A percentile compares a stretch with the other conserved stretches of the same genome.
Evolutionary conservation across 2,329 filamentous ascomycete species (phyloP).

Genomic region (Stemphylium beticola): DNA sequence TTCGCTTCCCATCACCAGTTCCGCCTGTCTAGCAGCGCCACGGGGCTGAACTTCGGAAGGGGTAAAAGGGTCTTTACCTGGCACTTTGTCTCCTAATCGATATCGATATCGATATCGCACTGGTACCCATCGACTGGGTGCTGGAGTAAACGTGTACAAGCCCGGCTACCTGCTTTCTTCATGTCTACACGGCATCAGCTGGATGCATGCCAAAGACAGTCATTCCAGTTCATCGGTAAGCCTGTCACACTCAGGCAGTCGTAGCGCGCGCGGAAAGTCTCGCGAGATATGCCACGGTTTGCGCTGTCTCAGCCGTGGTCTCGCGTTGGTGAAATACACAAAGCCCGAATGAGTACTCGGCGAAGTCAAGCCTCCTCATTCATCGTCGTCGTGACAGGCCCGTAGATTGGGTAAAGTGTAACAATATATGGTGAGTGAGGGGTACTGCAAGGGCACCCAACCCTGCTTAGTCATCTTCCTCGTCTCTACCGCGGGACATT

Average conservation of each 20-base stretch:
- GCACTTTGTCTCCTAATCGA: not conserved
- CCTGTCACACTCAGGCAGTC: not conserved
- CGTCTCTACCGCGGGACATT: conserved; percentile 15
- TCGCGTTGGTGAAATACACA: not conserved
- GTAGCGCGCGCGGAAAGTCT: not conserved
- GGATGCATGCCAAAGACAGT: not conserved
- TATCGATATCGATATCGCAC: not conserved
- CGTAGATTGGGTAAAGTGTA: too few species aligned
- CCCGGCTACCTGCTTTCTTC: not conserved
- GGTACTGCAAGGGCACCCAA: not conserved
- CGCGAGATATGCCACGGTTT: not conserved
- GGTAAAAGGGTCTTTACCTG: conserved; percentile 4
- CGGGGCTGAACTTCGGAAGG: not conserved
- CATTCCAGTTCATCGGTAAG: not conserved
- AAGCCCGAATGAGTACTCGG: not conserved
- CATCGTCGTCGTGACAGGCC: too few species aligned
- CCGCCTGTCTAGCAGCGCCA: not conserved
- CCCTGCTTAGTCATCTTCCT: conserved; percentile 17
- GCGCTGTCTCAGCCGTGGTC: not conserved
- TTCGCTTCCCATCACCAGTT: conserved; percentile 14
- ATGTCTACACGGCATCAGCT: not conserved
- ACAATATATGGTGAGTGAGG: not conserved
- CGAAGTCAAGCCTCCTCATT: too few species aligned
- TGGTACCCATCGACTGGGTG: not conserved
- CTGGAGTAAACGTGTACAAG: not conserved